Evolutionary conservation across 2,329 filamentous ascomycete species (phyloP).

Genomic region (Fusarium torreyae): DNA sequence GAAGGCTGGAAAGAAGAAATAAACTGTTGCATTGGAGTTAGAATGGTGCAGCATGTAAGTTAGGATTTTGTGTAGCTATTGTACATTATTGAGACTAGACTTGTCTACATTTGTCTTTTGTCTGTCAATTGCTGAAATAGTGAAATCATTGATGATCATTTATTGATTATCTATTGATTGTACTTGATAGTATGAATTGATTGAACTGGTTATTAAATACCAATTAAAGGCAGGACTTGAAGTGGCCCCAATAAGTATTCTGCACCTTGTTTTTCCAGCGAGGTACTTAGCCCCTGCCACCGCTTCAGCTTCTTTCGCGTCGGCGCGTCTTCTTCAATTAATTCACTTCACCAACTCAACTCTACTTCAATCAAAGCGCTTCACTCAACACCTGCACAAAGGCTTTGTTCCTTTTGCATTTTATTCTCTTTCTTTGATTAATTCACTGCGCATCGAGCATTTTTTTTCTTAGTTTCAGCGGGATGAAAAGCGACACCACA

Average conservation of each 20-base stretch:
- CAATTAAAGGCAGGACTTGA: neutral
- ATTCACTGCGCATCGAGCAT: too few relatives aligned
- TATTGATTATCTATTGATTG: neutral
- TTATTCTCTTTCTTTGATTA: neutral
- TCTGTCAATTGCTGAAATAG: neutral
- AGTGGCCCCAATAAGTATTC: conserved; percentile 17
- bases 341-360: conserved; percentile 11
- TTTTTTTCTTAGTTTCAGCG: neutral
- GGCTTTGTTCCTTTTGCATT: neutral
- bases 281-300: conserved; percentile 20
- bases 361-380: neutral
- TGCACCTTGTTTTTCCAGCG: conserved; percentile 7
- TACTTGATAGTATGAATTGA: neutral
- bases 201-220: neutral
- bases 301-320: conserved; percentile 35
- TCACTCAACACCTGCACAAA: neutral
- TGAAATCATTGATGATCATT: neutral
- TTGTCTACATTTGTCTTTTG: neutral
- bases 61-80: conserved; percentile 47
- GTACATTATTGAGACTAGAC: conserved; percentile 31
- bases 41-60: conserved; percentile 33
- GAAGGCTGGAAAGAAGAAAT: conserved; percentile 57
- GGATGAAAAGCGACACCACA: neutral
- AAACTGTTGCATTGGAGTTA: conserved; percentile 14
- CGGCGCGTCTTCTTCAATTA: conserved; percentile 36